A percentile compares a stretch with the other conserved stretches of the same genome.
These are phyloP conservation scores for Biscogniauxia mediterranea DNA, from an alignment of 2,329 filamentous ascomycete genomes.

Conservation along the genomic window DNA sequence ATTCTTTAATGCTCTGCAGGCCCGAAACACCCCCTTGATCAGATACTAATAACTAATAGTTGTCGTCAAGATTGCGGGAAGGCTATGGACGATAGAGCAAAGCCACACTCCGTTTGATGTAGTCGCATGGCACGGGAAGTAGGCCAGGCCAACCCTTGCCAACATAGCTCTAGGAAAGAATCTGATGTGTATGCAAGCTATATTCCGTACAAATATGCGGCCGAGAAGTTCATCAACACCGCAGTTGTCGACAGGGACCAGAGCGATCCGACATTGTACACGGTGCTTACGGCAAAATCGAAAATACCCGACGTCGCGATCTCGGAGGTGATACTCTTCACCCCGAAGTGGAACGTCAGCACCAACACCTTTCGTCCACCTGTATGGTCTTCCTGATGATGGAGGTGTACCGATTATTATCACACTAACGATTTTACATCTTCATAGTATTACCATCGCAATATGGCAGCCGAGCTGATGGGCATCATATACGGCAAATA, in stretches of 20 bases:
- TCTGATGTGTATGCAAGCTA: constrained; percentile 6
- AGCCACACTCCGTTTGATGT: constrained; percentile 64
- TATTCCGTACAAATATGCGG: constrained; percentile 47
- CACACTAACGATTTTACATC: not conserved
- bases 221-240: constrained; percentile 54
- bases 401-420: not conserved
- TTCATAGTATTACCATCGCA: constrained; percentile 53
- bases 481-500: constrained; percentile 40
- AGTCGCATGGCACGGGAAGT: constrained; percentile 65
- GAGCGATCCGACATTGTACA: constrained; percentile 61
- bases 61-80: constrained; percentile 58
- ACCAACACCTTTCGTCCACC: constrained; percentile 57
- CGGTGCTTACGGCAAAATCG: constrained; percentile 58
- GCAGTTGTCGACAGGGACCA: constrained; percentile 60
- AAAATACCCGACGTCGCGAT: constrained; percentile 50
- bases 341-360: constrained; percentile 59
- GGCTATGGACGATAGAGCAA: constrained; percentile 57
- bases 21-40: constrained; percentile 1
- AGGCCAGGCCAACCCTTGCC: constrained; percentile 36
- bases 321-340: constrained; percentile 63
- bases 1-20: not conserved
- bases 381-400: constrained; percentile 6
- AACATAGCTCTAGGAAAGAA: not conserved
- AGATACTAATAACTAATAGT: constrained; percentile 32
- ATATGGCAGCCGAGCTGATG: constrained; percentile 51